These are phyloP conservation scores for Penicillium sp. DNA, from an alignment of 2,329 filamentous ascomycete genomes.

Conservation along the genomic window DNA sequence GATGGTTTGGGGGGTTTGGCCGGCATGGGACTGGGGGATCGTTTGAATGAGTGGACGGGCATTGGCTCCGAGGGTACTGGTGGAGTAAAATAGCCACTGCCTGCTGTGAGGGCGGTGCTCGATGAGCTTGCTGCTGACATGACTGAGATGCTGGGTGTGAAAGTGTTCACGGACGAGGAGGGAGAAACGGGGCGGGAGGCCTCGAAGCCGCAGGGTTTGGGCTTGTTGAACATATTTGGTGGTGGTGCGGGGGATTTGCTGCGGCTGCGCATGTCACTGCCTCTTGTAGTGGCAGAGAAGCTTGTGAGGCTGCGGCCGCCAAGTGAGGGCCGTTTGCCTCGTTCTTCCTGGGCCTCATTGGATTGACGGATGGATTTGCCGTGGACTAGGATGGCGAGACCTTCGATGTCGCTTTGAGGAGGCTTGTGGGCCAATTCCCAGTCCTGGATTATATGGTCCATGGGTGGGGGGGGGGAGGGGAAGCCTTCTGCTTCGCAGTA, in stretches of 20 bases:
- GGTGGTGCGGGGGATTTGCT: conserved; percentile 26
- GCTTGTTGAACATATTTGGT: conserved; percentile 16
- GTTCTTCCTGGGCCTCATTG: conserved; percentile 3
- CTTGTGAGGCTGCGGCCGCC: conserved; percentile 34
- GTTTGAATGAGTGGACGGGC: conserved; percentile 1
- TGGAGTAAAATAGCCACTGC: conserved; percentile 15
- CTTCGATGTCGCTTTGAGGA: conserved; percentile 66
- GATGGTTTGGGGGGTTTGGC: not conserved
- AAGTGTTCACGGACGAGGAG: conserved; percentile 28
- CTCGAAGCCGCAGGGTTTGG: conserved; percentile 22
- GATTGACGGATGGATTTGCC: conserved; percentile 65
- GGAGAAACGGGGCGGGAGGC: conserved; percentile 23
- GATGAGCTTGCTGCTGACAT: conserved; percentile 13
- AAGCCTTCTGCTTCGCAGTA: conserved; percentile 70
- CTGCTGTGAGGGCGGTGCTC: conserved; percentile 13
- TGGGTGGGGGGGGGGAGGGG: conserved; percentile 69
- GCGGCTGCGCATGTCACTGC: conserved; percentile 23
- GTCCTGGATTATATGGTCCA: conserved; percentile 66
- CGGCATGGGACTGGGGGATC: not conserved
- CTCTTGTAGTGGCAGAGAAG: conserved; percentile 19
- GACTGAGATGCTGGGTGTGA: not conserved
- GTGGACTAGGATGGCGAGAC: conserved; percentile 61
- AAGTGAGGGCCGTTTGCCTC: conserved; percentile 37
- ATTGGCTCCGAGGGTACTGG: conserved; percentile 5
- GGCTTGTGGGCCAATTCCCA: conserved; percentile 67